These are phyloP conservation scores for Yarrowia deformans DNA, from an alignment of 805 yeast genomes.

Conservation along the genomic window DNA sequence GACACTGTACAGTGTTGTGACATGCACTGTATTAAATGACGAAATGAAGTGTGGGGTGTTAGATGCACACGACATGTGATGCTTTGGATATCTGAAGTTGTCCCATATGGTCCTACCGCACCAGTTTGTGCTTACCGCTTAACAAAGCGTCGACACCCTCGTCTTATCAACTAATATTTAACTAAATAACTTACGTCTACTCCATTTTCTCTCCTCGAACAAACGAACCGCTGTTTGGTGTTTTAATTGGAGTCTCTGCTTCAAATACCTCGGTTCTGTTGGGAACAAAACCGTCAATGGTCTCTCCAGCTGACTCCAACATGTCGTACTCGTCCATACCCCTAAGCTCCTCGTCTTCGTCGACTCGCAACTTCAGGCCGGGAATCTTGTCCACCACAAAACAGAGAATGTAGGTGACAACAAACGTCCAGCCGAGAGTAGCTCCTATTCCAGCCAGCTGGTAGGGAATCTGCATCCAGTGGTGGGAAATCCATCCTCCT, in stretches of 20 bases:
- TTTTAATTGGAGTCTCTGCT: neutral
- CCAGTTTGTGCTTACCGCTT: too few relatives aligned
- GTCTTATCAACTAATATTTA: neutral
- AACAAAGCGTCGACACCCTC: too few relatives aligned
- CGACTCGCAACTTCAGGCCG: slow-evolving; percentile 78
- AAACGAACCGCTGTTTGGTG: neutral
- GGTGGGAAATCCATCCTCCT: slow-evolving; percentile 90
- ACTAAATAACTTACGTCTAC: neutral
- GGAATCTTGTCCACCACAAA: slow-evolving; percentile 76
- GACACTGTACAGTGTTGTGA: neutral
- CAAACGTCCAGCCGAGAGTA: slow-evolving; percentile 76
- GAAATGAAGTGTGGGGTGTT: too few relatives aligned
- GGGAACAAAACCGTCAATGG: slow-evolving; percentile 1
- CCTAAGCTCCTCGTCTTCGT: slow-evolving; percentile 82
- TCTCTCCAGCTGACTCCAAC: slow-evolving; percentile 8
- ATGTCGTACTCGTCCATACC: slow-evolving; percentile 71
- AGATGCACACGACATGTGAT: too few relatives aligned
- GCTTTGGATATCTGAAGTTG: too few relatives aligned
- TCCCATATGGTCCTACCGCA: too few relatives aligned
- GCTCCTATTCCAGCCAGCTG: slow-evolving; percentile 83
- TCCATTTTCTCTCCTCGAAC: slow-evolving; percentile 4
- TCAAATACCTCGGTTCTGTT: neutral
- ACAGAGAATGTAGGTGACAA: slow-evolving; percentile 72
- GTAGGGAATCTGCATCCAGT: slow-evolving; percentile 82
- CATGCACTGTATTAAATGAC: neutral